These are phyloP conservation scores for Daldinia bambusicola DNA, from an alignment of 495 filamentous ascomycete species.

Conservation along the genomic window DNA sequence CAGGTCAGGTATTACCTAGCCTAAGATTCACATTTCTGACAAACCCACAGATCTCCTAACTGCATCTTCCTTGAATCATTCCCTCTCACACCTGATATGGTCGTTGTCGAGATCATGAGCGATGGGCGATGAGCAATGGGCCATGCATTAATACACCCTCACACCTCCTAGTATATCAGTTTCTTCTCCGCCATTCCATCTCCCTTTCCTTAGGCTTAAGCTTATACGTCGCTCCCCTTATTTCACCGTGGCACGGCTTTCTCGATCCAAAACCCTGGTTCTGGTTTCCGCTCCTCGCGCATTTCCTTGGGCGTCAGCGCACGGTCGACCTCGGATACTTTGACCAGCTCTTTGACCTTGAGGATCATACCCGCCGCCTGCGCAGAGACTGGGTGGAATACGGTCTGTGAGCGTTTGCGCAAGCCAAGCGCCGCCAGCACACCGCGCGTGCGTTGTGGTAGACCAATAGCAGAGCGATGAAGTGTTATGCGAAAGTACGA, in stretches of 20 bases:
- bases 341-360: slow-evolving; percentile 95
- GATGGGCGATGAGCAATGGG: too few species aligned
- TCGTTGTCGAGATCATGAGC: too few species aligned
- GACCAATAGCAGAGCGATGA: slow-evolving; percentile 90
- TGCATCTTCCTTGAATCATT: not conserved
- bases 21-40: not conserved
- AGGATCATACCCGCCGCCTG: slow-evolving; percentile 95
- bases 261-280: slow-evolving; percentile 88
- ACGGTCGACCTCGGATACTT: slow-evolving; percentile 81
- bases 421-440: slow-evolving; percentile 91
- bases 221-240: not conserved
- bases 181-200: not conserved
- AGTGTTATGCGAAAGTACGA: slow-evolving; percentile 96
- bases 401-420: slow-evolving; percentile 84
- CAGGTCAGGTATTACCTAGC: too few species aligned
- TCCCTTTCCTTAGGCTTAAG: not conserved
- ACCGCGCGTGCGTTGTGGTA: slow-evolving; percentile 81
- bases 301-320: slow-evolving; percentile 78
- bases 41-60: not conserved
- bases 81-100: not conserved
- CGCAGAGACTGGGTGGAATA: slow-evolving; percentile 88
- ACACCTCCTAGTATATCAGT: not conserved
- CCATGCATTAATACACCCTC: too few species aligned
- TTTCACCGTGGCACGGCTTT: slow-evolving; percentile 56
- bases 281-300: slow-evolving; percentile 76